phyloP scores from a whole-genome alignment of 2,329 filamentous ascomycete species.

The Aspergillus viridinutans region DNA sequence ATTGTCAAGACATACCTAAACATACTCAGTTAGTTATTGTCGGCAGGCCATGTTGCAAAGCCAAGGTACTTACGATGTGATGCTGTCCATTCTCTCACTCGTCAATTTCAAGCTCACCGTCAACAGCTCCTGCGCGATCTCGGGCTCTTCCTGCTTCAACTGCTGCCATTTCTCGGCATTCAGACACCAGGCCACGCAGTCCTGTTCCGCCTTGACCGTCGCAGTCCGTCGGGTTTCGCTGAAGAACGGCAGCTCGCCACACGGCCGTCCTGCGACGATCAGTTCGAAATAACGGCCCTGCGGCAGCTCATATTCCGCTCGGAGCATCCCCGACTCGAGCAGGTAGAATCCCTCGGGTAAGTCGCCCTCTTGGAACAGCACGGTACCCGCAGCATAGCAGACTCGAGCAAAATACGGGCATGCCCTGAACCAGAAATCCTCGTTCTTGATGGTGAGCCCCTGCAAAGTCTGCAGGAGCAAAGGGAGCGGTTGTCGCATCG shows the following conservation, averaged over 20 bases:
- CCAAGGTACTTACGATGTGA: constrained; percentile 51
- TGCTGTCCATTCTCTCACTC: constrained; percentile 80
- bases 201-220: constrained; percentile 76
- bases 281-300: constrained; percentile 87
- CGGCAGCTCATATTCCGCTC: constrained; percentile 84
- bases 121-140: constrained; percentile 78
- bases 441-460: constrained; percentile 75
- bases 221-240: constrained; percentile 83
- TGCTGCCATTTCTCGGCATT: constrained; percentile 66
- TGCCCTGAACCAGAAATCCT: constrained; percentile 91
- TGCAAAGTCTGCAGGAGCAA: constrained; percentile 96
- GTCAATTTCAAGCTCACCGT: constrained; percentile 89
- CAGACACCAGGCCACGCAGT: constrained; percentile 79
- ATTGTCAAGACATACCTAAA: constrained; percentile 31
- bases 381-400: constrained; percentile 63
- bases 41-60: background rate
- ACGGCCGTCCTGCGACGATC: constrained; percentile 90
- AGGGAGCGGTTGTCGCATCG: constrained; percentile 83
- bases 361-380: constrained; percentile 76
- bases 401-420: constrained; percentile 69
- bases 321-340: constrained; percentile 80
- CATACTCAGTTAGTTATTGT: constrained; percentile 3
- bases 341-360: constrained; percentile 81
- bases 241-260: constrained; percentile 95
- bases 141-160: constrained; percentile 67